A percentile compares a stretch with the other conserved stretches of the same genome.
phyloP scores from a whole-genome alignment of 192 early-diverging fungal species.

The Geranomyces michiganensis region DNA sequence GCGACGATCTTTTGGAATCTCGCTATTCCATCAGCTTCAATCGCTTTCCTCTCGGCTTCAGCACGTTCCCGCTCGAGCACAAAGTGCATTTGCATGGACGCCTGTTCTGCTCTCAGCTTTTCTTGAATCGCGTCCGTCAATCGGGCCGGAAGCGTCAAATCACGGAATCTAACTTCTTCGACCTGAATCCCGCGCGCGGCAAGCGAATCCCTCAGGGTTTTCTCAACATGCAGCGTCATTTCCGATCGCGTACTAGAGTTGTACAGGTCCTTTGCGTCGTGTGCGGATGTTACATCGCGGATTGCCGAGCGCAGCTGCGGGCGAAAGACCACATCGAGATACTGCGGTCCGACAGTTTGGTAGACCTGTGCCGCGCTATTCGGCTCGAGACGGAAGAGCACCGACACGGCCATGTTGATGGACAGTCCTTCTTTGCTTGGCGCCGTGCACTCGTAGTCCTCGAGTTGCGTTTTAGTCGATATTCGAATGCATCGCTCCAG shows the following conservation, averaged over 20 bases:
- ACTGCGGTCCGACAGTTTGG: slow-evolving; percentile 13
- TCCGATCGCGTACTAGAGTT: background rate
- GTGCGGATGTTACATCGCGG: slow-evolving; percentile 20
- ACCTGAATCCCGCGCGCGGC: slow-evolving; percentile 3
- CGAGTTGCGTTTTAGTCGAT: slow-evolving; percentile 22
- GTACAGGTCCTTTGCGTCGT: slow-evolving; percentile 29
- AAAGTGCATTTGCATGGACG: slow-evolving; percentile 26
- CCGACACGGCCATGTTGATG: slow-evolving; percentile 16
- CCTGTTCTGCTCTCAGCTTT: slow-evolving; percentile 25
- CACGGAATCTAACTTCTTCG: slow-evolving; percentile 17
- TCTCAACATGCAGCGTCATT: slow-evolving; percentile 19
- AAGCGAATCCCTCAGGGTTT: background rate
- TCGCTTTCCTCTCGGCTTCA: slow-evolving; percentile 21
- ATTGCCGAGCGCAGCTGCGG: slow-evolving; percentile 23
- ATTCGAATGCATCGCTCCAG: background rate
- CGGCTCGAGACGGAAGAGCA: slow-evolving; percentile 18
- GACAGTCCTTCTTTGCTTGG: slow-evolving; percentile 25
- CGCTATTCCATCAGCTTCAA: slow-evolving; percentile 23
- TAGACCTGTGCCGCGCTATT: slow-evolving; percentile 14
- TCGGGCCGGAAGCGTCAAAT: slow-evolving; percentile 10
- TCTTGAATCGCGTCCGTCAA: slow-evolving; percentile 15
- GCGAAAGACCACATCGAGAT: slow-evolving; percentile 18
- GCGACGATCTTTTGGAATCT: slow-evolving; percentile 26
- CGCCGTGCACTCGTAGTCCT: slow-evolving; percentile 15
- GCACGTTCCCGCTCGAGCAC: slow-evolving; percentile 24